These are phyloP conservation scores for Aspergillus cavernicola DNA, from an alignment of 495 filamentous ascomycete species.

Conservation along the genomic window DNA sequence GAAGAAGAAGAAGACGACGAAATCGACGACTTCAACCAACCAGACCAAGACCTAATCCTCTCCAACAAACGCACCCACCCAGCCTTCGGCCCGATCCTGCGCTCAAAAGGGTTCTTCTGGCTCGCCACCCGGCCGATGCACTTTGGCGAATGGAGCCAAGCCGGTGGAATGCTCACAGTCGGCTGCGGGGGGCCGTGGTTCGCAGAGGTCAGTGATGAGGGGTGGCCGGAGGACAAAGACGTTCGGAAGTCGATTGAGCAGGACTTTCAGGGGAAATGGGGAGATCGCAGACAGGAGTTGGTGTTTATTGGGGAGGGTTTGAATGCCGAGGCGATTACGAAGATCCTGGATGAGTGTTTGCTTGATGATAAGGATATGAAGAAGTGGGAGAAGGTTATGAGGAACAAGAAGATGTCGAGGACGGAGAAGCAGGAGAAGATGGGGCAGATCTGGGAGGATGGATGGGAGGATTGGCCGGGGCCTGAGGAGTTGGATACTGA, in stretches of 20 bases:
- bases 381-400: slow-evolving; percentile 50
- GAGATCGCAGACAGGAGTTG: slow-evolving; percentile 56
- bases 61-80: slow-evolving; percentile 42
- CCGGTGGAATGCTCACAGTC: slow-evolving; percentile 56
- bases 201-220: slow-evolving; percentile 41
- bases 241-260: slow-evolving; percentile 37
- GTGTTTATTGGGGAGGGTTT: slow-evolving; percentile 57
- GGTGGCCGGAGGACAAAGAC: slow-evolving; percentile 44
- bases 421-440: slow-evolving; percentile 36
- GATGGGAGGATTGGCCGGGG: slow-evolving; percentile 53
- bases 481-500: not conserved
- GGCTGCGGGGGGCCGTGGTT: slow-evolving; percentile 53
- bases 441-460: slow-evolving; percentile 48
- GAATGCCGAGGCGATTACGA: slow-evolving; percentile 36
- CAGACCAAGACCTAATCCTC: slow-evolving; percentile 34
- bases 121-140: slow-evolving; percentile 41
- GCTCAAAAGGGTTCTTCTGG: slow-evolving; percentile 49
- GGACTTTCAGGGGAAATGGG: slow-evolving; percentile 51
- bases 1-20: slow-evolving; percentile 31
- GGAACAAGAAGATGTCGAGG: slow-evolving; percentile 26
- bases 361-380: slow-evolving; percentile 47
- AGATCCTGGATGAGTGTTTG: slow-evolving; percentile 47
- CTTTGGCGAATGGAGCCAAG: slow-evolving; percentile 58
- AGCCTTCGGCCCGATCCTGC: slow-evolving; percentile 39
- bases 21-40: slow-evolving; percentile 33